phyloP scores from a whole-genome alignment of 139 green algal species.

The Gonium pectorale region DNA sequence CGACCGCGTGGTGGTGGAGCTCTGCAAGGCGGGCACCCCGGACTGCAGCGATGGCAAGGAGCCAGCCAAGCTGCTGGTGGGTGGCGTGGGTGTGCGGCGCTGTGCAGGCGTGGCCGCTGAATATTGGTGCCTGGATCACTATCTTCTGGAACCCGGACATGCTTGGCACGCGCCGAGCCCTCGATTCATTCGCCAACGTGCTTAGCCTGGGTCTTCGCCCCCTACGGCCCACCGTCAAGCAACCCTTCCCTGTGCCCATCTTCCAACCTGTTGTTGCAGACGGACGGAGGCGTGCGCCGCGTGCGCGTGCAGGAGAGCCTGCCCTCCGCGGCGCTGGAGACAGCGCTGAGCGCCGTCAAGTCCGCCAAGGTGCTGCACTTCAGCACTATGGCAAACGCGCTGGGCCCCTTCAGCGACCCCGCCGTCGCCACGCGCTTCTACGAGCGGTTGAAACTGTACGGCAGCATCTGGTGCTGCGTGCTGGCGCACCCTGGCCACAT shows the following conservation, averaged over 20 bases:
- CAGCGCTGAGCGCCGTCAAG: conserved; percentile 27
- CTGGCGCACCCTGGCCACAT: conserved; percentile 86
- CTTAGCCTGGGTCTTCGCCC: too few species aligned
- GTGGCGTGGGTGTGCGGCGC: too few species aligned
- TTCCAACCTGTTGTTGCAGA: too few species aligned
- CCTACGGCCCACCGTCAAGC: too few species aligned
- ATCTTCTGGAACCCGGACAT: too few species aligned
- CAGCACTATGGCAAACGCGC: conserved; percentile 64
- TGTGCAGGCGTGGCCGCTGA: too few species aligned
- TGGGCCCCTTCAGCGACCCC: conserved; percentile 62
- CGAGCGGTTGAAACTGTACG: conserved; percentile 70
- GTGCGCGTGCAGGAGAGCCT: conserved; percentile 48
- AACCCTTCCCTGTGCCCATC: too few species aligned
- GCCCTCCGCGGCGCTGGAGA: conserved; percentile 53
- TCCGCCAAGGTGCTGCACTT: conserved; percentile 70
- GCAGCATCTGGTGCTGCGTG: conserved; percentile 93
- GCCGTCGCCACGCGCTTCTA: conserved; percentile 66
- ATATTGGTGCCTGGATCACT: too few species aligned
- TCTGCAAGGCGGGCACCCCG: conserved; percentile 53
- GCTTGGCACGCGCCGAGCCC: too few species aligned
- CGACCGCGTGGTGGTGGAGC: conserved; percentile 46
- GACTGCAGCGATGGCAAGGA: conserved; percentile 58
- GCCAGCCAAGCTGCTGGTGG: conserved; percentile 50
- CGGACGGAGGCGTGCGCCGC: conserved; percentile 7
- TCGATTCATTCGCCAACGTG: too few species aligned